Base-by-base conservation (phyloP, 2,329 filamentous ascomycete species). In the Fusarium nisikadoi region DNA sequence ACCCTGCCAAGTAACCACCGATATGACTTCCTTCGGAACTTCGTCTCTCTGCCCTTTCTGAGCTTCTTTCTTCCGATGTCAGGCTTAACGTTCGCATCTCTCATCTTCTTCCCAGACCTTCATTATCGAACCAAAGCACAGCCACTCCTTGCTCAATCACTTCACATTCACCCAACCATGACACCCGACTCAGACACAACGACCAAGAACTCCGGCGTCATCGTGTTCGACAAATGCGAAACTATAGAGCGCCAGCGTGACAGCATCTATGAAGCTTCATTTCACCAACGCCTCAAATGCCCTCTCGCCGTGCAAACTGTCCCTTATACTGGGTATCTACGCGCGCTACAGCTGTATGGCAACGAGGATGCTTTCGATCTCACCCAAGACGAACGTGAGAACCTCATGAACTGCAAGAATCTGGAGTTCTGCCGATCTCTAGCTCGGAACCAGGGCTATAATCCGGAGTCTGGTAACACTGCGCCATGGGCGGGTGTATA, bases 331-430 rank as follows among this genome's bases (percentile, higher is more conserved):
- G 62, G 62, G 25, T 67, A 68, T 42, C 11, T 55, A 23, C 62
- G 65, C 12, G 65, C 65, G 12, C 23, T 67, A 11, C 62, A 68
- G 27, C 65, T 67, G 5, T 67, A 67, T 19, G 65, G 55, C n/a
- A 68, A 62, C n/a, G 65, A 67, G 39, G 29, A 38, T 17, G 42
- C 62, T 23, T 45, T 68, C 55, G 27, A 41, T 23, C 36, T 62
- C 13, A 23, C 36, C n/a, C 13, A 14, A 13, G 9, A 29, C 7
- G 29, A 59, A 25, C 39, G 36, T 25, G 25, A 16, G 5, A 47
- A 47, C 9, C 49, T 60, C 16, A 23, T n/a, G 23, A 25, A 43
- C 20, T 66, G 61, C 27, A 65, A 33, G 20, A 65, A 65, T 27
- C 23, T 65, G n/a, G 43, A 50, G 14, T 43, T 59, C 33, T 59